Percentiles rank a stretch among this genome's conserved stretches.
Evolutionary conservation across 257 asterid genomes (phyloP).

Genomic region (Solanum corneliomulleri): DNA sequence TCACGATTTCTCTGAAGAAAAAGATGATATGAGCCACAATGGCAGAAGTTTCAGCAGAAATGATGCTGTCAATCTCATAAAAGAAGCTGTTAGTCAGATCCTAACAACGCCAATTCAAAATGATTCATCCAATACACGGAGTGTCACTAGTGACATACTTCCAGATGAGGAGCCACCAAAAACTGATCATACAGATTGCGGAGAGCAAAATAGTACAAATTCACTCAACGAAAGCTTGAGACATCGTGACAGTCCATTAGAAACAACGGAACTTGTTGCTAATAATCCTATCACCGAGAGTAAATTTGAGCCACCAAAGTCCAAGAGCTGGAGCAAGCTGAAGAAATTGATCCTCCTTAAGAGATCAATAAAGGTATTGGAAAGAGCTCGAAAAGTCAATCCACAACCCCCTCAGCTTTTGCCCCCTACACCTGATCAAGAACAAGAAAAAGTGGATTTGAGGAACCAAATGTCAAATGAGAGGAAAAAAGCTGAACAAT

Average conservation of each 20-base stretch:
- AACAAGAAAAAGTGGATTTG: constrained; percentile 43
- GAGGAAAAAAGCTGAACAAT: constrained; percentile 76
- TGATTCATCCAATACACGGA: constrained; percentile 10
- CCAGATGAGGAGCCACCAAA: constrained; percentile 20
- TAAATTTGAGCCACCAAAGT: constrained; percentile 16
- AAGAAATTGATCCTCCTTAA: constrained; percentile 53
- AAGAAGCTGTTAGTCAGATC: constrained; percentile 74
- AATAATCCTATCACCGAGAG: not conserved
- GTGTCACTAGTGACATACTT: constrained; percentile 9
- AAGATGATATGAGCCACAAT: not conserved
- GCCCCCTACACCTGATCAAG: constrained; percentile 14
- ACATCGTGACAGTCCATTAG: not conserved
- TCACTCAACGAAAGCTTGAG: not conserved
- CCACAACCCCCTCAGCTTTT: constrained; percentile 6
- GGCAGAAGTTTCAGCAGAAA: constrained; percentile 42
- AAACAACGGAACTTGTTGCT: not conserved
- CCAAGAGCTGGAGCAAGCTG: constrained; percentile 79
- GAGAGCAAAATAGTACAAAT: not conserved
- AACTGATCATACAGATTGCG: not conserved
- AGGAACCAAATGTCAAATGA: constrained; percentile 65
- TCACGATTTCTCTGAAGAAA: not conserved
- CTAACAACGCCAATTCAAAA: constrained; percentile 48
- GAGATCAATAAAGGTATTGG: constrained; percentile 71
- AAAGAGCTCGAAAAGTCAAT: constrained; percentile 38
- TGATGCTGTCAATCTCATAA: constrained; percentile 62